Base-by-base conservation (phyloP, 352 stramenopile species). In the Discostella stelligera region DNA sequence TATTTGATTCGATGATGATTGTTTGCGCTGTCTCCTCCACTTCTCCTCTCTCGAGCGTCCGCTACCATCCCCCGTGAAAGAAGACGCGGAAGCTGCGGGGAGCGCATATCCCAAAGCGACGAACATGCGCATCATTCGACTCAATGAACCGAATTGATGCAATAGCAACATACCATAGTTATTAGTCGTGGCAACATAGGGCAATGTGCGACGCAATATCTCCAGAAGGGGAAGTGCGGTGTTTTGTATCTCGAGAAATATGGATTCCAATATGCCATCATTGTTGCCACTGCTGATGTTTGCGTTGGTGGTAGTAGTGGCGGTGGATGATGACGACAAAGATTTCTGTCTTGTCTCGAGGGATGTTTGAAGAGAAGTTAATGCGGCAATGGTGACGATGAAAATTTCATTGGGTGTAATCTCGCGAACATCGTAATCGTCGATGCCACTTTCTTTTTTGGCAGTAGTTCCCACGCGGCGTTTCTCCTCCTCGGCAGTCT, bases 291-390 rank as follows among this genome's bases (percentile, higher is more conserved):
- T 41, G 77, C 78, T 13, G 60, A 46, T 23, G 79, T 44, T 23
- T 39, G 55, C 39, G 82, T 75, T 9, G 72, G 21, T 18, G 76
- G 11, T 48, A 32, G 30, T 18, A 60, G 30, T 21, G 63, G 27
- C 27, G 50, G 50, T 37, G 18, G 18, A 30, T 23, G 50, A 32
- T 20, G 54, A 46, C 7, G 18, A 13, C 32, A 37, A 14, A 41
- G 27, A 71, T 77, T 62, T 49, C 65, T 67, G 37, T 65, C 69
- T 58, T 2, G 49, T 20, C 18, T 80, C 64, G 14, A 90, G 21
- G 25, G 77, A 87, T 13, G 69, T 73, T 54, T 89, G 78, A 20
- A 89, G 56, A 13, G 86, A 84, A 10, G 74, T 80, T 14, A 89
- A 50, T 13, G 80, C 67, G 0, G 66, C 62, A 5, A 91, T 54